Base-by-base conservation (phyloP, 2,329 filamentous ascomycete genomes). In the Nemania sp. region DNA sequence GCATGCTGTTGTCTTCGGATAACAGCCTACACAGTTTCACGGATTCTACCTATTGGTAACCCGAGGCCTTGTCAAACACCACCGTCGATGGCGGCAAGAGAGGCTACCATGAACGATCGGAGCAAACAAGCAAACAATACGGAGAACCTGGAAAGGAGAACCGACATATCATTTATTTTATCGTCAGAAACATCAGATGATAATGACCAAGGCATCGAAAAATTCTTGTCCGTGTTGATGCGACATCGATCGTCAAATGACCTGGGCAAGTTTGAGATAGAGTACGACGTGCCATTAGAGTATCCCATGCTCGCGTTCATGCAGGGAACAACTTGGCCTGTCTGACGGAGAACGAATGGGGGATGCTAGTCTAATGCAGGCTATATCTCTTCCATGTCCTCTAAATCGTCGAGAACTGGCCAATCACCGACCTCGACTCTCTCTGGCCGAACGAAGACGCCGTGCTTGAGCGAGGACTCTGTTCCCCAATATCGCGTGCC, bases 391-490 rank as follows among this genome's bases (percentile, higher is more conserved):
- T 92, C 92, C 85, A 93, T 91, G 71, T 92, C 90, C 77, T 93
- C 92, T 72, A 93, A 83, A 76, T 94, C 88, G 77, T 94, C 88
- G 68, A 94, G 83, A 32, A 85, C 84, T 1, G 89, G 88, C 74
- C 86, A 96, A 72, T 94, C 89, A 22, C 93, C 93, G 49, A 89
- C 86, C 80, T 95, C 92, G 24, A 94, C 89, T 68, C 92, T 85
- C 79, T 94, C 92, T 3, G 93, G 90, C 70, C 92, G 86, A 32
- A 94, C 92, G 80, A 96, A 93, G 22, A 93, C 90, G 38, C 93
- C 93, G 73, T 88, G 89, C 78, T 93, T 94, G 67, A 89, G 81
- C 70, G 82, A 78, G 62, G 89, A 90, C 58, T 87, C 83, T 64
- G 85, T 79, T 45, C 87, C 88, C 86, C 93, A 96, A 80, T 94